These are phyloP conservation scores for Candolleomyces aberdarensis DNA, from an alignment of 768 basidiomycete species.

Conservation along the genomic window DNA sequence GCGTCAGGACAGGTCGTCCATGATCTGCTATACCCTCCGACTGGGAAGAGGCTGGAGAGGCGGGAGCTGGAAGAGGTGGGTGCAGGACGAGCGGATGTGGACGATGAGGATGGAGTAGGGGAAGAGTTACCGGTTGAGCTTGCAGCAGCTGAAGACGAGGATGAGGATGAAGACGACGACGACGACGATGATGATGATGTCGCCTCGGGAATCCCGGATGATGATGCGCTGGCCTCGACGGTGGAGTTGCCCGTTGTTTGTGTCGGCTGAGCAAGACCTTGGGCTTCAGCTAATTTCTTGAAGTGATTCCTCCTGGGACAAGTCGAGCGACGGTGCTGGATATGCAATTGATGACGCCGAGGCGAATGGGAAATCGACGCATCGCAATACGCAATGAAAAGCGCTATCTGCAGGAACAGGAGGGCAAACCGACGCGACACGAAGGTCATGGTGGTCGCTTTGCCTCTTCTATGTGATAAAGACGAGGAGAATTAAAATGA, in stretches of 20 bases:
- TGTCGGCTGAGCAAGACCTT: neutral
- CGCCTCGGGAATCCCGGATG: neutral
- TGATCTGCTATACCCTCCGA: conserved; percentile 27
- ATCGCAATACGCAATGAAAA: neutral
- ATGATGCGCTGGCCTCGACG: neutral
- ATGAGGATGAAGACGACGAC: neutral
- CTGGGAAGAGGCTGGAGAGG: conserved; percentile 35
- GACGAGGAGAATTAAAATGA: too few species aligned
- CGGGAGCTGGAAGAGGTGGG: neutral
- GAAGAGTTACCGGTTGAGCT: too few species aligned
- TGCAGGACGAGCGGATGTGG: neutral
- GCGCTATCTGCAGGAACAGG: neutral
- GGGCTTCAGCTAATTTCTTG: neutral
- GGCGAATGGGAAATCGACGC: neutral
- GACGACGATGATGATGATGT: neutral
- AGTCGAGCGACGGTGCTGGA: neutral
- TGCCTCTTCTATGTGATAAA: too few species aligned
- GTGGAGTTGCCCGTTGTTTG: neutral
- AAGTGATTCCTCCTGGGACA: neutral
- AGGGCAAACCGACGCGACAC: neutral
- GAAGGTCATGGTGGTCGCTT: too few species aligned
- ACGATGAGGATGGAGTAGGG: neutral
- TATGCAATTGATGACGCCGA: neutral
- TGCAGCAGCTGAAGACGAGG: neutral
- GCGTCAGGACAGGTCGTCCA: conserved; percentile 44